Evolutionary conservation across 1,139 yeast species (phyloP), one percentile per base, ranked within the genome.

Genomic region (Schizosaccharomyces versatilis): DNA sequence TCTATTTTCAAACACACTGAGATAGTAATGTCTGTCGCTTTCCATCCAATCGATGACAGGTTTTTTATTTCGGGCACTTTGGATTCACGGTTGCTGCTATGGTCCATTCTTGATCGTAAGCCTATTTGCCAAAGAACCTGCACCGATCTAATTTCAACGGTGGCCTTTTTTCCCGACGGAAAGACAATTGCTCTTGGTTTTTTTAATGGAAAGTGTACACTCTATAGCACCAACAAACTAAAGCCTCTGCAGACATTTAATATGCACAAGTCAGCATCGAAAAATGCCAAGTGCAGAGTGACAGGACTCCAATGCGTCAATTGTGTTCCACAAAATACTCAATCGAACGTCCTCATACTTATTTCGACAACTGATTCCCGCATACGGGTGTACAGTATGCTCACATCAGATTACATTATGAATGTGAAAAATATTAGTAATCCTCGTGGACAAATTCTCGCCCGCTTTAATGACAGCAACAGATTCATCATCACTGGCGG

Each of bases 1-100:
- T 76, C 81, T 55, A 72, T 80, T 1, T 86, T 84, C 64, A 66
- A 68, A 36, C 93, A 85, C 63, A 76, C 79, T 39, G 95, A 85
- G 66, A 82, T 84, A 66, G 94, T 85, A 3, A 83, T 95, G 0
- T 72, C 83, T 15, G 84, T 84, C 5, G 76, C 76, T 54, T 88
- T 88, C 65, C 95, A 85, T 63, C 94, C 94, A 1, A 71, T 71
- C 1, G 97, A 88, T 67, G 96, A 88, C 64, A 69, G 96, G 41
- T 88, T 85, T 64, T 85, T 88, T 65, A 67, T 83, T 3, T 80
- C 88, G 59, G 94, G 95, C 1, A 81, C 93, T 52, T 71, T 86
- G 59, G 95, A 85, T 63, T 81, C 82, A 59, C 72, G 76, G 47
- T 73, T 84, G n/a, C 68, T 94, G 57, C 68, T 88, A 24, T 84